Evolutionary conservation across 257 asterid genomes (phyloP).

Genomic region (Solanum raphanifolium): DNA sequence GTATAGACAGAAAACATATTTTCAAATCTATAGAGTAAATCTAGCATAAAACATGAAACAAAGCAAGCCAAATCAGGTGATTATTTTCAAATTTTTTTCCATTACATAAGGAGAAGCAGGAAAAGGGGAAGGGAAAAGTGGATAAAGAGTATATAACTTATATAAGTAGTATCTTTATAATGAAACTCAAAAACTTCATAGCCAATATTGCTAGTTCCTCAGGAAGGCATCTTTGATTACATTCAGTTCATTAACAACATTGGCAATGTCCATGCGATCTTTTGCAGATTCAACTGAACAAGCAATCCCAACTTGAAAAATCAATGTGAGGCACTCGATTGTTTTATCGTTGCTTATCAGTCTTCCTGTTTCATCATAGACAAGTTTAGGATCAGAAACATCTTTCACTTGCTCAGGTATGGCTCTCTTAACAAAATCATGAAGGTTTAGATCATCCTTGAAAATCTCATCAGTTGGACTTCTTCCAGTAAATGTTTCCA

Average conservation of each 20-base stretch:
- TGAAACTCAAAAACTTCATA: background rate
- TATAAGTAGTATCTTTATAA: background rate
- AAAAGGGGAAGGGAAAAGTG: background rate
- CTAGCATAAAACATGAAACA: background rate
- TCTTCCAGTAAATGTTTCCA: constrained; percentile 20
- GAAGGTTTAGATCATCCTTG: constrained; percentile 5
- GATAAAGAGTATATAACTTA: background rate
- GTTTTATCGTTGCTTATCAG: background rate
- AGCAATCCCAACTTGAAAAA: constrained; percentile 10
- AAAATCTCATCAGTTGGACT: constrained; percentile 19
- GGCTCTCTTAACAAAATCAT: constrained; percentile 5
- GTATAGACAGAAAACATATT: background rate
- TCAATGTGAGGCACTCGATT: constrained; percentile 3
- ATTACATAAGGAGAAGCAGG: background rate
- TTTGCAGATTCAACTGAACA: constrained; percentile 3
- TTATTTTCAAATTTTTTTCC: background rate
- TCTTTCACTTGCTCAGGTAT: constrained; percentile 6
- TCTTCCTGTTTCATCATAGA: background rate
- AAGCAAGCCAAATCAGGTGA: background rate
- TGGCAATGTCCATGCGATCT: constrained; percentile 7
- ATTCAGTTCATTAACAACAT: background rate
- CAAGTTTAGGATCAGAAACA: constrained; percentile 8
- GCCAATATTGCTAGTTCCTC: background rate
- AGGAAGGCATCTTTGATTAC: background rate
- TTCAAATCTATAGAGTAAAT: background rate